A percentile compares a stretch with the other conserved stretches of the same genome.
Evolutionary conservation across 1,284 basidiomycete species (phyloP).

Genomic region (Cryptococcus floricola): DNA sequence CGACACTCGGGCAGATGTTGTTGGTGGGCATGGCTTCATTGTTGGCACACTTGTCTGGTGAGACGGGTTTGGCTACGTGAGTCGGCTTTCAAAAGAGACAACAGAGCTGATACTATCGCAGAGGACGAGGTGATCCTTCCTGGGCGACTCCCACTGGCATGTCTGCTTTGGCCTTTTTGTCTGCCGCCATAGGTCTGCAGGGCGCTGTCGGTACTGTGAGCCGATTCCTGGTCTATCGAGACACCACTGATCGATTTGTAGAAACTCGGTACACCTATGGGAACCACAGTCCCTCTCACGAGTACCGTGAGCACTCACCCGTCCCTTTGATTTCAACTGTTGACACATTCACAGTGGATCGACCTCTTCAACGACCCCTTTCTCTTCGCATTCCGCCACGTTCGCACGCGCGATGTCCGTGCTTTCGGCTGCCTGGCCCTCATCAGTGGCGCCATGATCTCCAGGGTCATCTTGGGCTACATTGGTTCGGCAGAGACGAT

Average conservation of each 20-base stretch:
- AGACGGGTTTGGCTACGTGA: constrained; percentile 55
- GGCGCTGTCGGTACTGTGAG: constrained; percentile 67
- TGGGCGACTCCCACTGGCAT: constrained; percentile 66
- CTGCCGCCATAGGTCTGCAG: constrained; percentile 65
- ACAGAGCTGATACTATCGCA: constrained; percentile 1
- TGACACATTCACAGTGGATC: constrained; percentile 56
- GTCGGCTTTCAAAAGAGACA: constrained; percentile 7
- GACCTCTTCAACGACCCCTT: constrained; percentile 73
- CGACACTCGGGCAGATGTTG: constrained; percentile 68
- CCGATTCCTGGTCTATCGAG: background rate
- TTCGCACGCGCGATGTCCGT: constrained; percentile 66
- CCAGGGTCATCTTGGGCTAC: constrained; percentile 52
- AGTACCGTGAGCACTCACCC: constrained; percentile 53
- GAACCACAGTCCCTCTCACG: constrained; percentile 56
- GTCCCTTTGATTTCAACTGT: background rate
- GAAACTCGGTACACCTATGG: constrained; percentile 62
- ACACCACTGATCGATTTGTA: background rate
- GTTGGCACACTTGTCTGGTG: constrained; percentile 57
- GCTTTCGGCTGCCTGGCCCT: constrained; percentile 62
- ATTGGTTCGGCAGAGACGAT: constrained; percentile 56
- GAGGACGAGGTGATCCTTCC: constrained; percentile 57
- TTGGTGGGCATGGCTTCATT: constrained; percentile 69
- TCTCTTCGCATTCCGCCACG: constrained; percentile 56
- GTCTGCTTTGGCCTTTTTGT: constrained; percentile 66
- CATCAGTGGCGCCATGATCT: constrained; percentile 67